Evolutionary conservation across 2,329 filamentous ascomycete species (phyloP), one percentile per base, ranked within the genome.

Genomic region (Blastomyces emzantsi): DNA sequence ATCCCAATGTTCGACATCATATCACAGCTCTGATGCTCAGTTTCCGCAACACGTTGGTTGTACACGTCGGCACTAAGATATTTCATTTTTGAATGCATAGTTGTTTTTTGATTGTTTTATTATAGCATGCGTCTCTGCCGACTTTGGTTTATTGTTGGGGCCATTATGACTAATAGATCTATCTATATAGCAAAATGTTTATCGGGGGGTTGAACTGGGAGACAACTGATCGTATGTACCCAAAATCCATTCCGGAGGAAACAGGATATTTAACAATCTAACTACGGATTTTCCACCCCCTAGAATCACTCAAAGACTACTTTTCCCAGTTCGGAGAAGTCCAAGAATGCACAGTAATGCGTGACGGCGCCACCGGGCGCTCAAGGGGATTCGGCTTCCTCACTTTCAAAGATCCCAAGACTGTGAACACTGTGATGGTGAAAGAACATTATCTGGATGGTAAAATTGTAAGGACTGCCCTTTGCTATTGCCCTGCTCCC

Each of bases 121-220:
- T 61, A 61, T 61, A 51, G 52, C 19, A 43, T 28, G 15, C 22
- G 47, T 36, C 36, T 51, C 47, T 30, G 45, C 17, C 51, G 41
- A 57, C 11, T 41, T 49, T 7, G 7, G 19, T 41, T 55, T 36
- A 59, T 28, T 41, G 49, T 62, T 43, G 11, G 33, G 56, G 25
- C 43, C 36, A 19, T 47, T 22, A 49, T 71, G 68, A 70, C 75
- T 78, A 70, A 76, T 73, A 67, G 64, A 67, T 66, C 51, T 65
- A 69, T 70, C 67, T 64, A 70, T 66, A 72, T 79, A 99, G 94
- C 73, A 99, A 99, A 81, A 99, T 99, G 94, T 99, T 99, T 72
- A 99, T 99, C 77, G 94, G 94, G 71, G 94, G 94, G 51, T 80
- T 99, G 63, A 99, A 99, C 75, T 99, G 94, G 94, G 94, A 99